These are phyloP conservation scores for Salvia splendens DNA, from an alignment of 257 asterid species.

Conservation along the genomic window DNA sequence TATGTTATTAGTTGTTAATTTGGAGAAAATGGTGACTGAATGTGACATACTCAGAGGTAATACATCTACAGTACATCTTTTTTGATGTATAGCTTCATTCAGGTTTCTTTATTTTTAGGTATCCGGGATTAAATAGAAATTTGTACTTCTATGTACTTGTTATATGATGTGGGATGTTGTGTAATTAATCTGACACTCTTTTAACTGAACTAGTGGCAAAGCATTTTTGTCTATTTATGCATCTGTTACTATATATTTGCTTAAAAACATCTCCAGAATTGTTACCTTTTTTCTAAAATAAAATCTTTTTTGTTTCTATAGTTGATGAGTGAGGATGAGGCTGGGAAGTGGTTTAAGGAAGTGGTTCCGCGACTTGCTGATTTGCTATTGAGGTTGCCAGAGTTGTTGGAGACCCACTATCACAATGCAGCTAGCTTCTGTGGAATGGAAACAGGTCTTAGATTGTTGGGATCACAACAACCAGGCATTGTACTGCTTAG, in stretches of 20 bases:
- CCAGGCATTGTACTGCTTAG: slow-evolving; percentile 73
- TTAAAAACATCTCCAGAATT: neutral
- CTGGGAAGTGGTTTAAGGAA: slow-evolving; percentile 62
- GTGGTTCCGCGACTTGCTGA: slow-evolving; percentile 71
- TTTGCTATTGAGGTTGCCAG: slow-evolving; percentile 68
- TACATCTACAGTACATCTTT: neutral
- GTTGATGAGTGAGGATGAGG: slow-evolving; percentile 63
- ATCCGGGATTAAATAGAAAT: neutral
- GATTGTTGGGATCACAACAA: slow-evolving; percentile 69
- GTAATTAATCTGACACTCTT: neutral
- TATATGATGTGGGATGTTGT: neutral
- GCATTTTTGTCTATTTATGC: neutral
- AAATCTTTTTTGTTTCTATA: slow-evolving; percentile 28
- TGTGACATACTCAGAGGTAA: neutral
- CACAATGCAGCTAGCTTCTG: slow-evolving; percentile 39
- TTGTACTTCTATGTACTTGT: neutral
- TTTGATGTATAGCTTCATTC: neutral
- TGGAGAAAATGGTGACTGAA: neutral
- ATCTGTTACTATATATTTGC: neutral
- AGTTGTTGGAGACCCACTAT: slow-evolving; percentile 69
- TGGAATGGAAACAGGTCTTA: slow-evolving; percentile 58
- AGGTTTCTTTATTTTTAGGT: neutral
- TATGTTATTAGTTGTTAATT: neutral
- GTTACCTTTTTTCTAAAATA: neutral
- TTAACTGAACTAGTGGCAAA: slow-evolving; percentile 3